Percentiles rank a stretch among this genome's conserved stretches.
phyloP scores from a whole-genome alignment of 2,329 filamentous ascomycete genomes.

The Aspergillus amoenus region DNA sequence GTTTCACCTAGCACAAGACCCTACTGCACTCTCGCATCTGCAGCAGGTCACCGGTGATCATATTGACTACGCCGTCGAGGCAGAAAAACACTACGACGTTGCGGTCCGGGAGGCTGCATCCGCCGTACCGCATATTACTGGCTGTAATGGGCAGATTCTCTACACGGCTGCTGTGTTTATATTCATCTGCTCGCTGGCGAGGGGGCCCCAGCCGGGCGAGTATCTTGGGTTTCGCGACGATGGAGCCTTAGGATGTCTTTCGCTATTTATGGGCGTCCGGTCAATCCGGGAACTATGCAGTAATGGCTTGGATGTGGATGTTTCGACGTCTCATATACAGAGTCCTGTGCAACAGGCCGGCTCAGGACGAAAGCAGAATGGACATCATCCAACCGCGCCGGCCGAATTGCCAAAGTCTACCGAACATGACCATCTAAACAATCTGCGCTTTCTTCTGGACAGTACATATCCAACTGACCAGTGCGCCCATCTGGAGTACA shows the following conservation, averaged over 20 bases:
- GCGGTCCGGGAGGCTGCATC: constrained; percentile 12
- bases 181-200: constrained; percentile 12
- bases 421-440: too few relatives aligned
- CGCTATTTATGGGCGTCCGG: constrained; percentile 15
- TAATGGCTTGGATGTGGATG: neutral
- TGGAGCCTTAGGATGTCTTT: neutral
- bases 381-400: too few relatives aligned
- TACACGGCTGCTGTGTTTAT: constrained; percentile 10
- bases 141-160: constrained; percentile 2
- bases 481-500: too few relatives aligned
- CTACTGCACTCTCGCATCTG: neutral
- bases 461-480: too few relatives aligned
- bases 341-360: too few relatives aligned
- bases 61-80: constrained; percentile 5
- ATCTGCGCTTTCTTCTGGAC: too few relatives aligned
- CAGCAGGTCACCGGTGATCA: neutral
- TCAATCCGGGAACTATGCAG: constrained; percentile 11
- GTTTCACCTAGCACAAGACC: constrained; percentile 10
- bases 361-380: too few relatives aligned
- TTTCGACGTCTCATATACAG: neutral
- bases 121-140: neutral
- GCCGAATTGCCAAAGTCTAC: too few relatives aligned
- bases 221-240: constrained; percentile 18
- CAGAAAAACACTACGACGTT: constrained; percentile 10
- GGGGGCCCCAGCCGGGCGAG: constrained; percentile 11